phyloP scores from a whole-genome alignment of 2,329 filamentous ascomycete genomes.

The Alternaria sp. region DNA sequence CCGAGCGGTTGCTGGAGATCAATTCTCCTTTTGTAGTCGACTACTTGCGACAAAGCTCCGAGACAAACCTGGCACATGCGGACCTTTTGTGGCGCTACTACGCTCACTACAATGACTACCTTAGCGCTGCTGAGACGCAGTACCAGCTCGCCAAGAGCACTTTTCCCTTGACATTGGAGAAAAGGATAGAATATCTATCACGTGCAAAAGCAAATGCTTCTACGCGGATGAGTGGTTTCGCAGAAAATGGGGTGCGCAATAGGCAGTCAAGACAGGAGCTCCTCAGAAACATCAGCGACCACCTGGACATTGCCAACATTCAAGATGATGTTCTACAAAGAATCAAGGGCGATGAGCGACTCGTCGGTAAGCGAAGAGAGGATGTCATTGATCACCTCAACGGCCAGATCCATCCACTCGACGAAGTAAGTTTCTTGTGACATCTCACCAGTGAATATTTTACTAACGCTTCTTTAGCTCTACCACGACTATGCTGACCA shows the following conservation, averaged over 20 bases:
- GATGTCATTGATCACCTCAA: constrained; percentile 75
- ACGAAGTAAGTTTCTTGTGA: constrained; percentile 67
- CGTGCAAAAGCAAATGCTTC: constrained; percentile 92
- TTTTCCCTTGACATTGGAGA: constrained; percentile 80
- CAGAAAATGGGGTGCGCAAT: constrained; percentile 56
- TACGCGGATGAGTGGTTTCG: constrained; percentile 78
- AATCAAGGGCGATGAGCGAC: constrained; percentile 74
- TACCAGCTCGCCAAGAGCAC: constrained; percentile 82
- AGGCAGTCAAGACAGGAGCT: constrained; percentile 85
- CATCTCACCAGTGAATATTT: neutral
- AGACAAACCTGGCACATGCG: constrained; percentile 76
- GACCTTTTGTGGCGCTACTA: constrained; percentile 95
- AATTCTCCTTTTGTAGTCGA: constrained; percentile 85
- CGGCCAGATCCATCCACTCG: constrained; percentile 78
- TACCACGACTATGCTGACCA: constrained; percentile 92
- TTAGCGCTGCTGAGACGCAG: constrained; percentile 88
- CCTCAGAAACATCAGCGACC: constrained; percentile 81
- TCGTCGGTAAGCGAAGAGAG: constrained; percentile 68
- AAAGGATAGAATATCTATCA: constrained; percentile 87
- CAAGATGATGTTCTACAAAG: constrained; percentile 89
- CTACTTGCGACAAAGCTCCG: constrained; percentile 81
- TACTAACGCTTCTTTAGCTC: constrained; percentile 64
- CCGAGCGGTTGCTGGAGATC: constrained; percentile 83
- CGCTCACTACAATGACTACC: constrained; percentile 81
- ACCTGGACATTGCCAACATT: constrained; percentile 92